Percentiles rank a stretch among this genome's conserved stretches.
These are phyloP conservation scores for Boletus vermiculosoides DNA, from an alignment of 768 basidiomycete genomes.

Conservation along the genomic window DNA sequence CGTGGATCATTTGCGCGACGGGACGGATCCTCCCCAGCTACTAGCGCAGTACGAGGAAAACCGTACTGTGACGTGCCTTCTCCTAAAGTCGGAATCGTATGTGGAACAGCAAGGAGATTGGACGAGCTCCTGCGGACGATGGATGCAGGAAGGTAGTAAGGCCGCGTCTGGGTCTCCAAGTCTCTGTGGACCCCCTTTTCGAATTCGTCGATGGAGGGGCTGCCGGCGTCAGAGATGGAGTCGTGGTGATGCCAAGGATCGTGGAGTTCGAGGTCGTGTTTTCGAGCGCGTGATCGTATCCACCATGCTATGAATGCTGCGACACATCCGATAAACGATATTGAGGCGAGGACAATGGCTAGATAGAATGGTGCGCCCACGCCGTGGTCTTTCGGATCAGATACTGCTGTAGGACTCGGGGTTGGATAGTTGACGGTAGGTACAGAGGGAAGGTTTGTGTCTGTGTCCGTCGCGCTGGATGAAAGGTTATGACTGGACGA, in stretches of 20 bases:
- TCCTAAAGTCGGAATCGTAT: conserved; percentile 7
- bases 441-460: conserved; percentile 23
- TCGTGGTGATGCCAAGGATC: conserved; percentile 36
- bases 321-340: conserved; percentile 45
- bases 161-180: conserved; percentile 19
- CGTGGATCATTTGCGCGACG: background rate
- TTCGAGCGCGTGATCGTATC: conserved; percentile 41
- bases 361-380: conserved; percentile 46
- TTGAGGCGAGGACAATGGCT: conserved; percentile 46
- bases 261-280: conserved; percentile 33
- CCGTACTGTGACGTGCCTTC: conserved; percentile 6
- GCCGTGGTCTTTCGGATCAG: conserved; percentile 21
- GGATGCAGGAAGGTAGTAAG: conserved; percentile 26
- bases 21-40: background rate
- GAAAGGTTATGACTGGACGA: conserved; percentile 9
- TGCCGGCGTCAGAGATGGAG: conserved; percentile 3
- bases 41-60: background rate
- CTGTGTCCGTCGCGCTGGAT: conserved; percentile 12
- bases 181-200: background rate
- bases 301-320: conserved; percentile 50
- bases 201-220: background rate
- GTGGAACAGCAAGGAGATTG: conserved; percentile 20
- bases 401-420: conserved; percentile 23
- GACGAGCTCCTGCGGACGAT: conserved; percentile 18
- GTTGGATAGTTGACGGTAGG: conserved; percentile 24